A percentile compares a stretch with the other conserved stretches of the same genome.
phyloP scores from a whole-genome alignment of 352 stramenopile genomes.

The Phytophthora vignae region DNA sequence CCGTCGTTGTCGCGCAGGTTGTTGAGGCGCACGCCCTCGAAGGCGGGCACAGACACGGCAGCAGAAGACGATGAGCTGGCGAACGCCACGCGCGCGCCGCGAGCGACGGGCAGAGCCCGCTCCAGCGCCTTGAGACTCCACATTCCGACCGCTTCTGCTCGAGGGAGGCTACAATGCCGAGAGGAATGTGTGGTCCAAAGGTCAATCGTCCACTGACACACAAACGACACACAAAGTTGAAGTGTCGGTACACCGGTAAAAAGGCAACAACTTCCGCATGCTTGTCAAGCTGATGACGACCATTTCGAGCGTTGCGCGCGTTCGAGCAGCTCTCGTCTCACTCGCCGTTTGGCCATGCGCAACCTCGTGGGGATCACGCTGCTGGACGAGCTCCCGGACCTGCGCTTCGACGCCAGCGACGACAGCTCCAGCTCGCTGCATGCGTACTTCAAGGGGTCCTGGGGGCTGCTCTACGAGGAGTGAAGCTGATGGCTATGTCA shows the following conservation, averaged over 20 bases:
- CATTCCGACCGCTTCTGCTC: conserved; percentile 32
- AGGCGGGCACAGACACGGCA: conserved; percentile 44
- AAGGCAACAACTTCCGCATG: not conserved
- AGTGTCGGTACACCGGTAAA: not conserved
- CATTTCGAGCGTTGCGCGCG: not conserved
- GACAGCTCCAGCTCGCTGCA: conserved; percentile 63
- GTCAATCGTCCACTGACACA: conserved; percentile 4
- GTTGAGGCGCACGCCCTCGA: conserved; percentile 81
- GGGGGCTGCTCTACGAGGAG: conserved; percentile 76
- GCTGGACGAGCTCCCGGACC: conserved; percentile 67
- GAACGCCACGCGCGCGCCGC: conserved; percentile 32
- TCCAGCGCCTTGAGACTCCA: conserved; percentile 70
- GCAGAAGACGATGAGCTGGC: conserved; percentile 46
- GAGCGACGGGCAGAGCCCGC: conserved; percentile 51
- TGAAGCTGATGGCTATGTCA: conserved; percentile 87
- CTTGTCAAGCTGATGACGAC: not conserved
- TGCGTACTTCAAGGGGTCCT: conserved; percentile 67
- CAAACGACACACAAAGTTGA: conserved; percentile 10
- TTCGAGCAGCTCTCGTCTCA: no score
- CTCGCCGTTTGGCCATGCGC: not conserved
- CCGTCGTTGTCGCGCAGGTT: conserved; percentile 88
- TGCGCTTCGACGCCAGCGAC: conserved; percentile 65
- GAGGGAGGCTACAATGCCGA: conserved; percentile 13
- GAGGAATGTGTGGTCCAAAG: conserved; percentile 23
- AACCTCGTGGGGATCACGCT: conserved; percentile 64